Conservation (phyloP, 345 rosid species). For the Punica granatum region DNA sequence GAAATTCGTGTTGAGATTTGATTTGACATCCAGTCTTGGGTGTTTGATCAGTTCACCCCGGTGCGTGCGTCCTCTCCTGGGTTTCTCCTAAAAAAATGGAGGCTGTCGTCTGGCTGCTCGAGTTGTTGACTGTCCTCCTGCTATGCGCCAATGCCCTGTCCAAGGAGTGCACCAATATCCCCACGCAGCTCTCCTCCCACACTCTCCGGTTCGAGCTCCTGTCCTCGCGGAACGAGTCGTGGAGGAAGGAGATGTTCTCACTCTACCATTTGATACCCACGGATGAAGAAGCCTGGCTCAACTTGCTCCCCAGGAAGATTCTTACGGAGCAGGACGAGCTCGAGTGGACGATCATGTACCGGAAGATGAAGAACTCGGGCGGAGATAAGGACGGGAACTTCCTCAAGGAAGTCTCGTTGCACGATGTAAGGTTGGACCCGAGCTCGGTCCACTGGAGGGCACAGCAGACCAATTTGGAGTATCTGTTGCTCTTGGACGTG, state of each 20-base stretch:
- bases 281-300: constrained; percentile 76
- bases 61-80: background rate
- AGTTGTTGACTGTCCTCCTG: constrained; percentile 9
- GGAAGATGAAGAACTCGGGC: constrained; percentile 49
- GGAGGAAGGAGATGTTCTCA: constrained; percentile 58
- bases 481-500: constrained; percentile 73
- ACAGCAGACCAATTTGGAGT: constrained; percentile 83
- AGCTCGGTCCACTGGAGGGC: constrained; percentile 58
- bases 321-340: constrained; percentile 56
- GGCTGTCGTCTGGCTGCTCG: constrained; percentile 8
- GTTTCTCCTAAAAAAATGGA: background rate
- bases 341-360: constrained; percentile 65
- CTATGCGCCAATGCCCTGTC: constrained; percentile 17
- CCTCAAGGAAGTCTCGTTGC: constrained; percentile 70
- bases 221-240: constrained; percentile 53
- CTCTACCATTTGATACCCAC: constrained; percentile 80
- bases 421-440: constrained; percentile 67
- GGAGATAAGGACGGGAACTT: constrained; percentile 33
- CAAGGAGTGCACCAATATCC: constrained; percentile 86
- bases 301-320: constrained; percentile 66
- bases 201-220: constrained; percentile 56
- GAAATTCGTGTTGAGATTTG: background rate
- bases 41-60: background rate
- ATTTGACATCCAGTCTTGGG: background rate
- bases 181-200: constrained; percentile 64